phyloP scores from a whole-genome alignment of 306 rosid genomes.

The Spatholobus suberectus region DNA sequence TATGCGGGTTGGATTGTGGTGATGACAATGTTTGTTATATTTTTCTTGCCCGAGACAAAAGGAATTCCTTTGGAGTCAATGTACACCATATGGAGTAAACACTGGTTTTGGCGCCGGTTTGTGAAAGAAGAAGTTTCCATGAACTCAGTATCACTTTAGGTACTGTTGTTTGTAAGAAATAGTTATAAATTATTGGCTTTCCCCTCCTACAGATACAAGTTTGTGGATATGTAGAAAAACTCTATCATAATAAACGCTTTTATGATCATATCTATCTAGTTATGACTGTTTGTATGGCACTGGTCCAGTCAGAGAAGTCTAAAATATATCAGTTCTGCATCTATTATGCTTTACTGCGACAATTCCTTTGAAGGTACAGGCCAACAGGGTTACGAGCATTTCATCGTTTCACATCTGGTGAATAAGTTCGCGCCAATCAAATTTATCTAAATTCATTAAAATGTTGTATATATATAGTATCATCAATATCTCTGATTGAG shows the following conservation, averaged over 20 bases:
- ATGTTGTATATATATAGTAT: no score
- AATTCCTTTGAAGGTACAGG: not conserved
- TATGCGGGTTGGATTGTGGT: constrained; percentile 62
- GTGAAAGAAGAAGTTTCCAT: constrained; percentile 32
- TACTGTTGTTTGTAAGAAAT: no score
- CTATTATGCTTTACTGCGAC: not conserved
- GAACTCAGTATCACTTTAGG: not conserved
- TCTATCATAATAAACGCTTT: not conserved
- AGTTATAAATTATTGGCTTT: not conserved
- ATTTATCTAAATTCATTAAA: no score
- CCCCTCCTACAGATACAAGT: not conserved
- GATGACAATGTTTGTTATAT: constrained; percentile 63
- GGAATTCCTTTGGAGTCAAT: constrained; percentile 69
- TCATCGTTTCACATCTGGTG: not conserved
- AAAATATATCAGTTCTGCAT: no score
- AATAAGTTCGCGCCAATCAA: not conserved
- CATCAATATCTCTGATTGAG: not conserved
- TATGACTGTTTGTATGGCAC: not conserved
- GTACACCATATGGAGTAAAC: constrained; percentile 66
- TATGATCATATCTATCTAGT: not conserved
- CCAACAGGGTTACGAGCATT: not conserved
- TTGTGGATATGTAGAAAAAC: no score
- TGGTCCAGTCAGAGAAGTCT: not conserved
- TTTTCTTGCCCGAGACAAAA: constrained; percentile 81
- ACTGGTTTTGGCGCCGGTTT: constrained; percentile 77